These are phyloP conservation scores for Globisporangium acanthophoron DNA, from an alignment of 352 stramenopile species.

Conservation along the genomic window DNA sequence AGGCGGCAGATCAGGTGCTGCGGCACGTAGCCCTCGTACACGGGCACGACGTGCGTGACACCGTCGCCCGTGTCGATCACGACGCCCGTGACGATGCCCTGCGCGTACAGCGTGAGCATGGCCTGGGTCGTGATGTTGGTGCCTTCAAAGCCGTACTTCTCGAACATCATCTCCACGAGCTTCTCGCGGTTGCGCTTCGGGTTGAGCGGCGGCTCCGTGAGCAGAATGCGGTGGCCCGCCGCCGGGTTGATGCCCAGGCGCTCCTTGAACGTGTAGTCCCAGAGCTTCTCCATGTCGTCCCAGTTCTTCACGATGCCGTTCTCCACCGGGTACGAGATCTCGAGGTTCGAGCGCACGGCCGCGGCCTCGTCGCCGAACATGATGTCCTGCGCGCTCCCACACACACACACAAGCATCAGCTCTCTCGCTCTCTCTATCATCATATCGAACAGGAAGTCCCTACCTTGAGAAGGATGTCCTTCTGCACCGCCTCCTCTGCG, in stretches of 20 bases:
- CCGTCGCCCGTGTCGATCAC: constrained; percentile 93
- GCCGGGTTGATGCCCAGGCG: constrained; percentile 69
- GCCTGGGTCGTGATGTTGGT: constrained; percentile 90
- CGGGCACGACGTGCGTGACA: constrained; percentile 89
- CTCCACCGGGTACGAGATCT: constrained; percentile 91
- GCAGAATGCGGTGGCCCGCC: constrained; percentile 81
- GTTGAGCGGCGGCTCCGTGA: constrained; percentile 92
- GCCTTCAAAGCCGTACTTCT: constrained; percentile 90
- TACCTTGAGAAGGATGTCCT: constrained; percentile 84
- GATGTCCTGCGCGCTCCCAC: constrained; percentile 63
- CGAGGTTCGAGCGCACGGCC: constrained; percentile 78
- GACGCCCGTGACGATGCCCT: constrained; percentile 86
- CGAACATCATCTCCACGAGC: constrained; percentile 92
- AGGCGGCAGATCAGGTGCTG: constrained; percentile 62
- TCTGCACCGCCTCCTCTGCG: constrained; percentile 87
- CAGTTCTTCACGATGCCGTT: constrained; percentile 97
- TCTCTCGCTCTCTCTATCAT: neutral
- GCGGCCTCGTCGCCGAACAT: constrained; percentile 94
- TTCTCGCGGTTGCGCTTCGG: constrained; percentile 89
- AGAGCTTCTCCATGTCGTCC: constrained; percentile 97
- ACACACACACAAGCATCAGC: neutral
- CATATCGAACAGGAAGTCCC: neutral
- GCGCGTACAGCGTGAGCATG: constrained; percentile 92
- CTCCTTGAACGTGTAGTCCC: constrained; percentile 96
- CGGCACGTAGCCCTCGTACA: constrained; percentile 89